Conservation (phyloP, 257 asterid species). For the Ligustrum vulgare region DNA sequence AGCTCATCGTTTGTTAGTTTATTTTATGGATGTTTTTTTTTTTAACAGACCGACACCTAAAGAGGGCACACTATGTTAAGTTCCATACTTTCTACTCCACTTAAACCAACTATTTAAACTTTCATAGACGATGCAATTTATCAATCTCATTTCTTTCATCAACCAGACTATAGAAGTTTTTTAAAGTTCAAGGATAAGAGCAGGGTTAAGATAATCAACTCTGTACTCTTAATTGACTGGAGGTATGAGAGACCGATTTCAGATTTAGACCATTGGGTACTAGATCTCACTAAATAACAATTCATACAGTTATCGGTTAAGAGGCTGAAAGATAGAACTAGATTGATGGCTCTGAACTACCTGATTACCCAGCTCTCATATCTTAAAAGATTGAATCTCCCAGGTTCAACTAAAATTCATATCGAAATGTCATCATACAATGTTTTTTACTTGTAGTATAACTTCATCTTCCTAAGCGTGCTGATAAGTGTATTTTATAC, state of each 20-base stretch:
- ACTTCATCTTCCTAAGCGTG: background rate
- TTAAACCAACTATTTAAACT: no score
- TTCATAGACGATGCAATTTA: background rate
- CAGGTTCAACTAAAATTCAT: background rate
- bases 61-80: background rate
- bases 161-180: background rate
- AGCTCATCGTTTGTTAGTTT: no score
- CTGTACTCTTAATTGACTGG: background rate
- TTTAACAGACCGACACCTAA: no score
- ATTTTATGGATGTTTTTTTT: no score
- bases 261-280: background rate
- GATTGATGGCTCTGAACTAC: background rate
- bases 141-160: background rate
- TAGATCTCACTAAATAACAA: background rate
- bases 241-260: background rate
- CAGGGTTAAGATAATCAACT: background rate
- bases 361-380: background rate
- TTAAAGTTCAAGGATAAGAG: background rate
- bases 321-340: background rate
- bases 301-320: background rate
- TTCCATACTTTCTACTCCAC: background rate
- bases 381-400: conserved; percentile 1
- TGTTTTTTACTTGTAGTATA: background rate
- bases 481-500: no score
- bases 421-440: conserved; percentile 1